Evolutionary conservation across 768 basidiomycete genomes (phyloP), one percentile per base, ranked within the genome.

Genomic region (Russula dissimulans): DNA sequence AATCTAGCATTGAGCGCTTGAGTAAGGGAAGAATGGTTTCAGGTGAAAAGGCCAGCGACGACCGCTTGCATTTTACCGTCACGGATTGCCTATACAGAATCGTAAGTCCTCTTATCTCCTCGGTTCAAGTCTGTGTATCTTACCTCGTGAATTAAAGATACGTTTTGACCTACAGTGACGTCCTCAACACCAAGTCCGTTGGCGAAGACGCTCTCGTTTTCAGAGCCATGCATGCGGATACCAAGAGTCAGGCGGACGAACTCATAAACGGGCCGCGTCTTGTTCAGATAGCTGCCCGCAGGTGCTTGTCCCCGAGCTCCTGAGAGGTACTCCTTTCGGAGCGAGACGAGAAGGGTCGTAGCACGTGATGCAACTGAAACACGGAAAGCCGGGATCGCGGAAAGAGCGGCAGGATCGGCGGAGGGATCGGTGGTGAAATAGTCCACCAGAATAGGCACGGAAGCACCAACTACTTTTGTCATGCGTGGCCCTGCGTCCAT

Each of bases 191-290:
- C 85, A 32, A 85, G 77, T 8, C 89, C 87, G 55, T 80, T 79
- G 62, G 74, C 79, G 65, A 83, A 86, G 8, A 74, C 71, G 44
- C 76, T 73, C 61, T 83, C 76, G 68, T 93, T 93, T 66, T 89
- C 87, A 8, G 78, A 75, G 15, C 90, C 90, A 63, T 91, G 83
- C 87, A 91, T 92, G 65, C 76, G 75, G 61, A 92, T 81, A n/a
- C 87, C 88, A 32, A 93, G 74, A 8, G 77, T 79, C 22, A 80
- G 60, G 38, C 91, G 78, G 5, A 95, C 81, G 63, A 84, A 94
- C 69, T 88, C 84, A 71, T 95, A 95, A 26, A 93, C 70, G 5
- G 81, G 74, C 11, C 82, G 78, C 4, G 89, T 90, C 69, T 80
- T 81, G 68, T 82, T 83, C 59, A 95, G 77, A 71, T 77, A 83